phyloP scores from a whole-genome alignment of 441 rosid species.

The Isatis lusitanica region DNA sequence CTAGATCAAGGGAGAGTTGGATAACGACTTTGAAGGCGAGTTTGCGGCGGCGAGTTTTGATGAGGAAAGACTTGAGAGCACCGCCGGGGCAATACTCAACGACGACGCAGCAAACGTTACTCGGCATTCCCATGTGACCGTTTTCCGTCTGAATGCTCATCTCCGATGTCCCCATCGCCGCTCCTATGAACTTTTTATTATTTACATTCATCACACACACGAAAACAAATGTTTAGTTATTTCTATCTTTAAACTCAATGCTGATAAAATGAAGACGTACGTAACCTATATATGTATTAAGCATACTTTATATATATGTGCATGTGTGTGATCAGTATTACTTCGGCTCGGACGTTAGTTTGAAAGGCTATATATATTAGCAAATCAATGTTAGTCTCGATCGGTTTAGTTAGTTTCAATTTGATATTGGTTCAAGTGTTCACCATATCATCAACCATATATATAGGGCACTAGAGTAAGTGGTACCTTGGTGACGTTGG shows the following conservation, averaged over 20 bases:
- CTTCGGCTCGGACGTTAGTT: background rate
- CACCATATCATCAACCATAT: no score
- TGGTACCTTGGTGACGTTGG: slow-evolving; percentile 66
- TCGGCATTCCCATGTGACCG: slow-evolving; percentile 67
- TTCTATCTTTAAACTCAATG: background rate
- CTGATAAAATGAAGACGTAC: background rate
- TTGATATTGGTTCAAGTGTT: background rate
- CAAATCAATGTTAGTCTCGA: background rate
- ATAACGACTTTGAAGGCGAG: slow-evolving; percentile 72
- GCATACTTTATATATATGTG: background rate
- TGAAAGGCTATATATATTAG: background rate
- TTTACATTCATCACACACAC: background rate
- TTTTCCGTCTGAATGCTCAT: slow-evolving; percentile 61
- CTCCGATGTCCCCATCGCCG: slow-evolving; percentile 66
- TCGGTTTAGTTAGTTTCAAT: background rate
- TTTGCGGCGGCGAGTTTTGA: slow-evolving; percentile 67
- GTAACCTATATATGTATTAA: background rate
- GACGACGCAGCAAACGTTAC: slow-evolving; percentile 63
- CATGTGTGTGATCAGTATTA: slow-evolving; percentile 9
- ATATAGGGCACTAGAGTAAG: background rate
- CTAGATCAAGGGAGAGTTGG: slow-evolving; percentile 70
- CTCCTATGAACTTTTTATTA: slow-evolving; percentile 58
- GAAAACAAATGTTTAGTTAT: background rate
- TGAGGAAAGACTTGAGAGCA: slow-evolving; percentile 66
- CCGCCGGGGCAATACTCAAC: slow-evolving; percentile 79